These are phyloP conservation scores for Trichothecium roseum DNA, from an alignment of 2,329 filamentous ascomycete species.

Conservation along the genomic window DNA sequence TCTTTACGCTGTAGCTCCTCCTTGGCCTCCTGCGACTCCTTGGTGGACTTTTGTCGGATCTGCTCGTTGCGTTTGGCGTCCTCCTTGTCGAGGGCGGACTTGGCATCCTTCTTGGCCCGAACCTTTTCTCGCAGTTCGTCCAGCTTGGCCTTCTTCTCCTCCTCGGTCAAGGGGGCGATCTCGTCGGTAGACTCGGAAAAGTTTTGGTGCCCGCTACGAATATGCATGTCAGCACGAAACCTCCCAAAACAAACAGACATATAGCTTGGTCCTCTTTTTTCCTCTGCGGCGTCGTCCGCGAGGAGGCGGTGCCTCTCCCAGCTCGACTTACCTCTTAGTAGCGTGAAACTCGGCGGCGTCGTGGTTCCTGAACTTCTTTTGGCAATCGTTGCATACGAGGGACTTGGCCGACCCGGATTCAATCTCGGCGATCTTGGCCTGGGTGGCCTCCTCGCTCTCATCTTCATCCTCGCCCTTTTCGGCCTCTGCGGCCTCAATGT, in stretches of 20 bases:
- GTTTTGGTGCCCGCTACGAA: slow-evolving; percentile 68
- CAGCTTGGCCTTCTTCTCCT: slow-evolving; percentile 77
- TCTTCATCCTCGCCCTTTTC: slow-evolving; percentile 31
- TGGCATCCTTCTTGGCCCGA: slow-evolving; percentile 58
- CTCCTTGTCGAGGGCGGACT: slow-evolving; percentile 64
- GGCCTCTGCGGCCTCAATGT: slow-evolving; percentile 49
- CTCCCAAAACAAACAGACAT: neutral
- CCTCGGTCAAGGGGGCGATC: slow-evolving; percentile 80
- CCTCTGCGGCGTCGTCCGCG: too few relatives aligned
- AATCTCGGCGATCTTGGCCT: slow-evolving; percentile 52
- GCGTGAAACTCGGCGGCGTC: slow-evolving; percentile 84
- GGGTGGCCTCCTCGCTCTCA: slow-evolving; percentile 37
- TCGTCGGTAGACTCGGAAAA: slow-evolving; percentile 92
- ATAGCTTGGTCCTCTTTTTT: neutral
- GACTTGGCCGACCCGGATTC: slow-evolving; percentile 64
- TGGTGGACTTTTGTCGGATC: slow-evolving; percentile 78
- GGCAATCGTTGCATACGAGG: slow-evolving; percentile 88
- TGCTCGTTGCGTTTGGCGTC: slow-evolving; percentile 75
- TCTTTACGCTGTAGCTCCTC: slow-evolving; percentile 83
- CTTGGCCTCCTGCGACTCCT: slow-evolving; percentile 79
- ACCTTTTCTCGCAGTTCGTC: slow-evolving; percentile 63
- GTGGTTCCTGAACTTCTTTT: slow-evolving; percentile 77
- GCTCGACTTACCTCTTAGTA: slow-evolving; percentile 70
- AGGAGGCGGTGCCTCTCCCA: too few relatives aligned
- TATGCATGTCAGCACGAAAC: slow-evolving; percentile 6